Evolutionary conservation across 495 filamentous ascomycete genomes (phyloP).

Genomic region (Cryomyces minteri): DNA sequence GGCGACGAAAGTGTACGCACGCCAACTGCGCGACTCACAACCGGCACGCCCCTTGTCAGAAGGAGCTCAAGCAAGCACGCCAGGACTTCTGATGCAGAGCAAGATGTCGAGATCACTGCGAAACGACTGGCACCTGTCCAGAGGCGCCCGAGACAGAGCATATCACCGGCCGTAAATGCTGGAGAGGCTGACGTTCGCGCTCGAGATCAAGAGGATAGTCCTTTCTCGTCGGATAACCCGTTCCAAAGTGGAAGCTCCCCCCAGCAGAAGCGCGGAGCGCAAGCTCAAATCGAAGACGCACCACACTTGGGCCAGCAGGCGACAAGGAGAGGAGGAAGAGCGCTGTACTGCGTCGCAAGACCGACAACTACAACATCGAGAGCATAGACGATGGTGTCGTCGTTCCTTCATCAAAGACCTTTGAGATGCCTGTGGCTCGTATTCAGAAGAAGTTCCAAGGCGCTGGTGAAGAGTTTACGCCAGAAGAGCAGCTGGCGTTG

Average conservation of each 20-base stretch:
- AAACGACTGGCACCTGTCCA: background rate
- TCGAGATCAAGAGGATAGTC: slow-evolving; percentile 26
- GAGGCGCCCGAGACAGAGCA: slow-evolving; percentile 28
- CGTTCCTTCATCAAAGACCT: slow-evolving; percentile 23
- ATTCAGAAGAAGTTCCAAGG: slow-evolving; percentile 15
- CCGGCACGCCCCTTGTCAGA: slow-evolving; percentile 21
- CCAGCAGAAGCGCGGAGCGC: slow-evolving; percentile 17
- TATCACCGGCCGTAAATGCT: slow-evolving; percentile 14
- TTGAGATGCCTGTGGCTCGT: slow-evolving; percentile 18
- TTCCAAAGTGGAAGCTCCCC: slow-evolving; percentile 76
- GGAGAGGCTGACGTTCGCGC: slow-evolving; percentile 4
- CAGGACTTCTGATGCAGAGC: slow-evolving; percentile 26
- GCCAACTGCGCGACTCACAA: slow-evolving; percentile 4
- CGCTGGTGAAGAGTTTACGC: slow-evolving; percentile 77
- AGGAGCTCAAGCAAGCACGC: slow-evolving; percentile 34
- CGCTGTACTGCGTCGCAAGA: slow-evolving; percentile 22
- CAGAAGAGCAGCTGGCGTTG: slow-evolving; percentile 69
- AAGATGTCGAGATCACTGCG: slow-evolving; percentile 21
- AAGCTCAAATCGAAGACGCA: slow-evolving; percentile 28
- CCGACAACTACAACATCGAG: slow-evolving; percentile 16
- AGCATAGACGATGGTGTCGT: slow-evolving; percentile 19
- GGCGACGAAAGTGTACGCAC: slow-evolving; percentile 24
- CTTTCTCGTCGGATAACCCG: slow-evolving; percentile 79
- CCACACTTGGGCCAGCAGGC: slow-evolving; percentile 13
- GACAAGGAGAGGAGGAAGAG: slow-evolving; percentile 27